A percentile compares a stretch with the other conserved stretches of the same genome.
These are phyloP conservation scores for Heritiera littoralis DNA, from an alignment of 345 rosid species.

Conservation along the genomic window DNA sequence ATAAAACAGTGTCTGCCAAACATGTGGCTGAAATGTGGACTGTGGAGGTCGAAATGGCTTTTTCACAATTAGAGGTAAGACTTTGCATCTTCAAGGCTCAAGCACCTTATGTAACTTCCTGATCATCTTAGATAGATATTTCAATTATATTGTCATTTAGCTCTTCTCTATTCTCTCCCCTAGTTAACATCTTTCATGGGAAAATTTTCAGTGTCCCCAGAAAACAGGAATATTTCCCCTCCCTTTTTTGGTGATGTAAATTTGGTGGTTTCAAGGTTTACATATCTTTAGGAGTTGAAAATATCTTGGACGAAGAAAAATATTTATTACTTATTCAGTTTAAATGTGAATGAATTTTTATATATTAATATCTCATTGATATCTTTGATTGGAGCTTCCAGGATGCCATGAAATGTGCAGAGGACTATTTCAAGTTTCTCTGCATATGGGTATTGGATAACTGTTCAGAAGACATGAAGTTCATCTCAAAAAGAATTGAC, in stretches of 20 bases:
- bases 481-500: slow-evolving; percentile 63
- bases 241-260: not conserved
- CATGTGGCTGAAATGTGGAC: slow-evolving; percentile 79
- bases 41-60: slow-evolving; percentile 80
- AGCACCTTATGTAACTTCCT: not conserved
- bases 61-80: slow-evolving; percentile 74
- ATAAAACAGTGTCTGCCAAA: slow-evolving; percentile 48
- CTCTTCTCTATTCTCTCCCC: no score
- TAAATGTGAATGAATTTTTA: not conserved
- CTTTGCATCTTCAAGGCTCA: slow-evolving; percentile 5
- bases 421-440: slow-evolving; percentile 66
- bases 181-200: not conserved
- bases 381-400: slow-evolving; percentile 34
- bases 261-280: not conserved
- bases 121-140: not conserved
- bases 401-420: slow-evolving; percentile 85
- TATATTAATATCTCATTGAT: not conserved
- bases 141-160: not conserved
- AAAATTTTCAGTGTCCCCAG: not conserved
- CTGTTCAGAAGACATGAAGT: slow-evolving; percentile 63
- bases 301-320: not conserved
- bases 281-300: not conserved
- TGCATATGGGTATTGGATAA: slow-evolving; percentile 73
- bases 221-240: not conserved
- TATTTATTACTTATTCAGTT: not conserved